Base-by-base conservation (phyloP, 805 yeast genomes). In the Naumovozyma dairenensis region DNA sequence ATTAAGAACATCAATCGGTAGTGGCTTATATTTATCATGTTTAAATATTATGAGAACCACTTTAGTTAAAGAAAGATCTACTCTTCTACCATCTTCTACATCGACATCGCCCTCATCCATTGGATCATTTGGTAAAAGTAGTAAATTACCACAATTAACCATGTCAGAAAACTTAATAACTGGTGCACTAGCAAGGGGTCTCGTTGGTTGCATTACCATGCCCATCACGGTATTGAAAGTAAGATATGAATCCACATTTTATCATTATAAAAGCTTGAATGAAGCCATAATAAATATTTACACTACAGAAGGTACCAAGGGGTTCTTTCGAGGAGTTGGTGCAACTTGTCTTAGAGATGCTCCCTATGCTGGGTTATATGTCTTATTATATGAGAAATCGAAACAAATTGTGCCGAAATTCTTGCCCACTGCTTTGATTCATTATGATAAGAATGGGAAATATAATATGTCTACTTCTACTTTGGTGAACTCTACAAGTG, bases 281-380 rank as follows among this genome's bases (percentile, higher is more conserved):
- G 76, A 73, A 22, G 89, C 94, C 0, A 50, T 71, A 1, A 58
- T 45, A 22, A 71, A 74, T 5, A 80, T 85, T 3, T 74, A 69
- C 38, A 34, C 40, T 7, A 54, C 54, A 1, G 74, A 74, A 34
- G 74, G 86, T 0, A 25, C 76, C 0, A 50, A 57, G 15, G 93
- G 94, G 12, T 86, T 89, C 52, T 86, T 86, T 55, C 69, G 74
- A 39, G 98, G 98, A 0, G 81, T 80, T 47, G 75, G 81, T 1
- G 94, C 93, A 2, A 92, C 98, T 0, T 69, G 80, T 40, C 69
- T 83, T 9, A 62, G 98, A 42, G 98, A 92, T 59, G 93, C 95
- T 16, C 98, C 98, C 0, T 83, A 92, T 55, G 96, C 98, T 5
- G 98, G 98, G 0, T 52, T 92, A 4, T 89, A 92, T 49, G 85